Evolutionary conservation across 176 grass and related monocot species (phyloP).

Genomic region (Triticum timopheevii): DNA sequence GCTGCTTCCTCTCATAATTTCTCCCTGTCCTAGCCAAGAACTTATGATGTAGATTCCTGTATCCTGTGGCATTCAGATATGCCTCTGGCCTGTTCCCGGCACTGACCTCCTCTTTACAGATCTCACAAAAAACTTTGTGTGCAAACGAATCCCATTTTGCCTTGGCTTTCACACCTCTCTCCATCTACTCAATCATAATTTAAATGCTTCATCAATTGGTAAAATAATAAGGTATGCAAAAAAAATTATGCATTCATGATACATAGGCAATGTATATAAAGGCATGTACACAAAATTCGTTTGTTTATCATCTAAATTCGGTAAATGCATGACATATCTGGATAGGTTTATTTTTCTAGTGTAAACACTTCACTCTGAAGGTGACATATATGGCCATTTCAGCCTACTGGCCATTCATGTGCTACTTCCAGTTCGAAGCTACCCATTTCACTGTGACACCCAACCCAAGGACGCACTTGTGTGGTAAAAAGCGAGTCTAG

Average conservation of each 20-base stretch:
- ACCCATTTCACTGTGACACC: neutral
- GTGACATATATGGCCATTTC: neutral
- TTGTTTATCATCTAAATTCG: neutral
- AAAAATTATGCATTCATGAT: neutral
- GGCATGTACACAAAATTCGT: neutral
- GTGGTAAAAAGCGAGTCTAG: neutral
- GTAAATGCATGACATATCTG: neutral
- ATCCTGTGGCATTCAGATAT: neutral
- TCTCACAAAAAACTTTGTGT: neutral
- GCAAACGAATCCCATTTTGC: neutral
- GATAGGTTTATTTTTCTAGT: neutral
- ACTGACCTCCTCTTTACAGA: neutral
- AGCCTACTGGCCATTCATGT: neutral
- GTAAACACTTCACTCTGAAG: neutral
- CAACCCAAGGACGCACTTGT: too few species aligned
- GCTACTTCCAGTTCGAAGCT: neutral
- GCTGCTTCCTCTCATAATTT: slow-evolving; percentile 1
- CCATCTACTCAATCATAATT: neutral
- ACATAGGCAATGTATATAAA: neutral
- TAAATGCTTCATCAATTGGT: neutral
- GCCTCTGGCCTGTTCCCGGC: neutral
- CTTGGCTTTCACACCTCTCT: neutral
- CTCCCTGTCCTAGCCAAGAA: slow-evolving; percentile 1
- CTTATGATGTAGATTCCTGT: neutral
- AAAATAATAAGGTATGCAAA: neutral